phyloP scores from a whole-genome alignment of 108 stramenopile species.

The Fragilaria radians region DNA sequence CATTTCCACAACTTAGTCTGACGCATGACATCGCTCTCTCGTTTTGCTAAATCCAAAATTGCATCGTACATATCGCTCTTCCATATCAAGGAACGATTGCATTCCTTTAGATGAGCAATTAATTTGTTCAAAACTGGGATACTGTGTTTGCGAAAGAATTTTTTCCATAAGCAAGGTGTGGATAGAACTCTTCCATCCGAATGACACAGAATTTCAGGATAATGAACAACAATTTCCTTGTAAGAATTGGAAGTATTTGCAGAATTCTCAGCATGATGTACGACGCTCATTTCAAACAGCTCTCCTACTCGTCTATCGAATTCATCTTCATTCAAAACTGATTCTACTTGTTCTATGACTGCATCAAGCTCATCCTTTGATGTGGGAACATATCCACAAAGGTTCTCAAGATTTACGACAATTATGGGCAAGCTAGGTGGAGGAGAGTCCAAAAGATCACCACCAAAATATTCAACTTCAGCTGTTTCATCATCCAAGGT shows the following conservation, averaged over 20 bases:
- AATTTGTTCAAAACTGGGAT: slow-evolving; percentile 20
- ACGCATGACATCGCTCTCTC: slow-evolving; percentile 15
- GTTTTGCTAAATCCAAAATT: slow-evolving; percentile 17
- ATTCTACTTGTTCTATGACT: slow-evolving; percentile 18
- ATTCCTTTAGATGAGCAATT: slow-evolving; percentile 20
- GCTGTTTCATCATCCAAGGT: no score
- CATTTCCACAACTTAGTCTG: slow-evolving; percentile 21
- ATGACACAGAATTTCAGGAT: slow-evolving; percentile 32
- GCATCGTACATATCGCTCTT: slow-evolving; percentile 38
- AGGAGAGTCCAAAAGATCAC: slow-evolving; percentile 20
- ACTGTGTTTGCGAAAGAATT: slow-evolving; percentile 20
- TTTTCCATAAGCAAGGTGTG: slow-evolving; percentile 38
- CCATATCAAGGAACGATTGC: slow-evolving; percentile 34
- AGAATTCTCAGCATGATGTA: slow-evolving; percentile 13
- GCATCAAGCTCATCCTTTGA: slow-evolving; percentile 16
- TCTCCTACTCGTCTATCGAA: slow-evolving; percentile 16
- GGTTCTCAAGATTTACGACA: slow-evolving; percentile 31
- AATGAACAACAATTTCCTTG: slow-evolving; percentile 8
- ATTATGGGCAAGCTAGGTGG: slow-evolving; percentile 27
- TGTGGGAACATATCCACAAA: slow-evolving; percentile 25
- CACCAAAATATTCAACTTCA: slow-evolving; percentile 4
- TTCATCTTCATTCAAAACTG: slow-evolving; percentile 19
- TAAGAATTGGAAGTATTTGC: background rate
- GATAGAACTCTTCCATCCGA: slow-evolving; percentile 11
- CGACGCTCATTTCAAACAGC: slow-evolving; percentile 41